Conservation (phyloP, 2,329 filamentous ascomycete genomes). For the Calonectria pseudoreteaudii region DNA sequence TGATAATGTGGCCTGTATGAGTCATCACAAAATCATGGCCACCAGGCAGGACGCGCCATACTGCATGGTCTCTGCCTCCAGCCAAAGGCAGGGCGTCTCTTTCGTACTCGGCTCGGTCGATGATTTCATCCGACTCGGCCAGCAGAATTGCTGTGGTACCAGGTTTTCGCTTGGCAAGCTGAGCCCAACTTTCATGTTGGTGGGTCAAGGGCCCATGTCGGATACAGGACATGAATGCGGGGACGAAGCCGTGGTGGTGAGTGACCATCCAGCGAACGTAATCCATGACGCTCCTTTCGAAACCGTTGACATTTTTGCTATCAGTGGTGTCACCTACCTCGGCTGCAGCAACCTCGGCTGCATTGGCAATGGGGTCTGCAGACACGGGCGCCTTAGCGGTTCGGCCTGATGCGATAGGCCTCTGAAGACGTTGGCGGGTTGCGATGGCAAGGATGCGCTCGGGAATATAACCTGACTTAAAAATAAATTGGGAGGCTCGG, state of each 20-base stretch:
- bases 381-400: conserved; percentile 40
- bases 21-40: conserved; percentile 74
- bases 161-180: conserved; percentile 55
- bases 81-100: conserved; percentile 62
- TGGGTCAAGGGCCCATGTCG: conserved; percentile 64
- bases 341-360: conserved; percentile 51
- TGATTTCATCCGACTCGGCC: conserved; percentile 63
- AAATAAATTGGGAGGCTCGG: conserved; percentile 61
- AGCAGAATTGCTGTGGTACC: conserved; percentile 65
- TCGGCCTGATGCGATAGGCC: conserved; percentile 59
- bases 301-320: conserved; percentile 46
- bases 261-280: conserved; percentile 70
- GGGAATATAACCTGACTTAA: conserved; percentile 66
- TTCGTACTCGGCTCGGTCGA: conserved; percentile 62
- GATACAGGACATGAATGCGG: conserved; percentile 70
- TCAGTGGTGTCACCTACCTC: conserved; percentile 48
- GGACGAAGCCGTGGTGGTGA: conserved; percentile 68
- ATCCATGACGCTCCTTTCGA: conserved; percentile 60
- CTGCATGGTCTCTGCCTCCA: conserved; percentile 61
- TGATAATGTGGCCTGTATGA: conserved; percentile 57
- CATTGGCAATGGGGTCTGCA: conserved; percentile 23
- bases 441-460: conserved; percentile 62
- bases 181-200: conserved; percentile 63
- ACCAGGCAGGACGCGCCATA: conserved; percentile 64
- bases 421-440: conserved; percentile 61